A percentile compares a stretch with the other conserved stretches of the same genome.
Evolutionary conservation across 495 filamentous ascomycete genomes (phyloP).

Genomic region (Neurospora sp.): DNA sequence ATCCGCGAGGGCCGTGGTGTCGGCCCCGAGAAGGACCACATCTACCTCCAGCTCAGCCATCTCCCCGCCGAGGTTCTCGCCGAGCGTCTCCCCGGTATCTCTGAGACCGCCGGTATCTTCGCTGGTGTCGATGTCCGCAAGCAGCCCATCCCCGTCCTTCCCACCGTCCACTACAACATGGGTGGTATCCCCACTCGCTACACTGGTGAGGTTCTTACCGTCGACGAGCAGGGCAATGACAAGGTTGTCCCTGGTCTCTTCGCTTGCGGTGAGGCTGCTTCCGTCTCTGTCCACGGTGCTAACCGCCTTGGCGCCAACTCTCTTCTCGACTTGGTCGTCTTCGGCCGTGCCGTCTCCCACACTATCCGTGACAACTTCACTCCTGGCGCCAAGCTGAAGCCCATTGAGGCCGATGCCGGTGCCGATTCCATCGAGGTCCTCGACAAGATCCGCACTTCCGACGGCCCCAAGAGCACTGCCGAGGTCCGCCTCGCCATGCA

Average conservation of each 20-base stretch:
- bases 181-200: conserved; percentile 96
- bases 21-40: conserved; percentile 91
- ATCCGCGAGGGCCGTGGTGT: conserved; percentile 95
- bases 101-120: conserved; percentile 95
- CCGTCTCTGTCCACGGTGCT: conserved; percentile 93
- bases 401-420: conserved; percentile 72
- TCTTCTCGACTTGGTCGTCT: conserved; percentile 91
- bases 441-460: conserved; percentile 72
- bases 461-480: conserved; percentile 74
- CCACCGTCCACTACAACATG: conserved; percentile 99
- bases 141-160: conserved; percentile 92
- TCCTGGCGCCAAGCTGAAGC: conserved; percentile 65
- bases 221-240: conserved; percentile 76
- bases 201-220: conserved; percentile 86
- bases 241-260: conserved; percentile 93
- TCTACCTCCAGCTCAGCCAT: conserved; percentile 94
- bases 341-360: conserved; percentile 92
- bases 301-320: conserved; percentile 98
- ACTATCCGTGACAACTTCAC: conserved; percentile 85
- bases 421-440: conserved; percentile 77
- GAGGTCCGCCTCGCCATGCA: conserved; percentile 91
- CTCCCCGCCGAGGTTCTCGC: conserved; percentile 81
- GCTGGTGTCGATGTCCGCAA: conserved; percentile 92
- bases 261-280: conserved; percentile 93
- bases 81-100: conserved; percentile 96